Evolutionary conservation across 2,329 filamentous ascomycete genomes (phyloP).

Genomic region (Dactylellina cionopaga): DNA sequence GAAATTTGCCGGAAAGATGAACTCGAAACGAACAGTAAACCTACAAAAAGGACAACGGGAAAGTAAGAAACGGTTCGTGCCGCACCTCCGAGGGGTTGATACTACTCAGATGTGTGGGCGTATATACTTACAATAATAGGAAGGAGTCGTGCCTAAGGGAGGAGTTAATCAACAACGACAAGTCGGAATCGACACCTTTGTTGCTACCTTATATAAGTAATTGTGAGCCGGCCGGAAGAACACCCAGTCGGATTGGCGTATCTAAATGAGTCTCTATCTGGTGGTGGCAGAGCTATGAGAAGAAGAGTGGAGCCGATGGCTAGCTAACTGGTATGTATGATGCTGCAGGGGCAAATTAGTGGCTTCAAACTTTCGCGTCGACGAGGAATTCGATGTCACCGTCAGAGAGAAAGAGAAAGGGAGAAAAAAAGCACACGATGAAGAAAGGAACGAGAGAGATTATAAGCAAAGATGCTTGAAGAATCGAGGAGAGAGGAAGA

Average conservation of each 20-base stretch:
- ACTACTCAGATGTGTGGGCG: too few relatives aligned
- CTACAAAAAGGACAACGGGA: conserved; percentile 15
- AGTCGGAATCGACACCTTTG: conserved; percentile 37
- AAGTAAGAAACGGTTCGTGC: conserved; percentile 43
- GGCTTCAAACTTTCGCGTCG: background rate
- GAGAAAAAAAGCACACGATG: too few relatives aligned
- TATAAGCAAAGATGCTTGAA: conserved; percentile 1
- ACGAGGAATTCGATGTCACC: background rate
- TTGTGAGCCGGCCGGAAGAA: conserved; percentile 32
- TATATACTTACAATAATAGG: background rate
- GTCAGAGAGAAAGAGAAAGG: background rate
- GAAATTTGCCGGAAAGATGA: conserved; percentile 7
- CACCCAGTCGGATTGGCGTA: conserved; percentile 26
- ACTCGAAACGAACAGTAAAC: conserved; percentile 22
- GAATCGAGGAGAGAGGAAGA: background rate
- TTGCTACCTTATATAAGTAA: conserved; percentile 18
- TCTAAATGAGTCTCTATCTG: conserved; percentile 2
- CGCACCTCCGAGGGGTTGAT: conserved; percentile 14
- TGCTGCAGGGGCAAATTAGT: conserved; percentile 52
- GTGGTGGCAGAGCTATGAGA: background rate
- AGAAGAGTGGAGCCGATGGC: conserved; percentile 14
- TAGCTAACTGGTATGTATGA: conserved; percentile 16
- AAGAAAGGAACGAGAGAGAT: background rate
- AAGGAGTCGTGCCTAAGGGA: background rate
- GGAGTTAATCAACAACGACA: conserved; percentile 13